Conservation (phyloP, 805 yeast genomes). For the Kuraishia molischiana region DNA sequence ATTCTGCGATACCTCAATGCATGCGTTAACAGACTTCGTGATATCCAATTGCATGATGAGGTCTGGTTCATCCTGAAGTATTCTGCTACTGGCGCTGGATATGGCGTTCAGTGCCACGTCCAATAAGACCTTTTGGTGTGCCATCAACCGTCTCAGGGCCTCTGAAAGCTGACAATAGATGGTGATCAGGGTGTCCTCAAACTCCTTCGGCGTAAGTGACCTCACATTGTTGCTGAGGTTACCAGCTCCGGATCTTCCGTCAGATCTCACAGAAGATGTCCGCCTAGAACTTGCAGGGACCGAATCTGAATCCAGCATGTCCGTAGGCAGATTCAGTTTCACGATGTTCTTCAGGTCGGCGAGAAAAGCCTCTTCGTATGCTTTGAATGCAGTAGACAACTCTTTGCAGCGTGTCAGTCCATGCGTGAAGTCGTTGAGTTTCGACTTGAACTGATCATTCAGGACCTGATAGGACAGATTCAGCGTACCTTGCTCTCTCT, state of each 20-base stretch:
- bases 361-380: constrained; percentile 60
- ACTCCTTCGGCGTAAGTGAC: constrained; percentile 62
- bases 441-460: constrained; percentile 24
- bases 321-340: constrained; percentile 52
- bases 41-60: constrained; percentile 56
- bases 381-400: constrained; percentile 47
- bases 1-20: constrained; percentile 63
- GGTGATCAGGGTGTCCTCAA: constrained; percentile 55
- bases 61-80: constrained; percentile 21
- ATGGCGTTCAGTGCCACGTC: constrained; percentile 53
- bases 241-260: constrained; percentile 16
- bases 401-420: constrained; percentile 57
- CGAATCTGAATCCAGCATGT: constrained; percentile 11
- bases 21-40: constrained; percentile 50
- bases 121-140: constrained; percentile 71
- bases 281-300: background rate
- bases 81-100: constrained; percentile 16
- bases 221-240: constrained; percentile 35
- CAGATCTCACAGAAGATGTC: constrained; percentile 11
- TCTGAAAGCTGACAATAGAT: constrained; percentile 61
- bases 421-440: constrained; percentile 36
- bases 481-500: constrained; percentile 1
- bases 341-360: constrained; percentile 68
- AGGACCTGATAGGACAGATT: constrained; percentile 4
- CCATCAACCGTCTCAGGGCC: constrained; percentile 60